phyloP scores from a whole-genome alignment of 164 flowering plant species.

The Pachysandra terminalis region DNA sequence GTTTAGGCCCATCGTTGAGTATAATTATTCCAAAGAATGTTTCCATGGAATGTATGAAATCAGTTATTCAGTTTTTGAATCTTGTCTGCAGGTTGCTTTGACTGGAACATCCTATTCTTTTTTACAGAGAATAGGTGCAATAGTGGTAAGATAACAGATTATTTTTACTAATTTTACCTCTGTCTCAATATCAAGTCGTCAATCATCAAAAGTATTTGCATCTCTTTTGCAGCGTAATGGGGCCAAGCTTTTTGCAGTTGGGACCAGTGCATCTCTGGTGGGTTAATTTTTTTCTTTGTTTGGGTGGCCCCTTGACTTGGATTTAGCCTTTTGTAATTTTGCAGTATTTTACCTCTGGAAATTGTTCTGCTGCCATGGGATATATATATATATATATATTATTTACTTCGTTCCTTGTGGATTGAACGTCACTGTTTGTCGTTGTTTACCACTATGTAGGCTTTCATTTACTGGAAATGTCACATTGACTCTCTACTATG shows the following conservation, averaged over 20 bases:
- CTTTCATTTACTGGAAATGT: too few relatives aligned
- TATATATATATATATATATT: not conserved
- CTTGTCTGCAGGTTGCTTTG: conserved; percentile 67
- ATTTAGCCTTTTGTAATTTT: not conserved
- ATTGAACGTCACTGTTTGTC: too few relatives aligned
- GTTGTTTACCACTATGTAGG: too few relatives aligned
- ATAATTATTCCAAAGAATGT: not conserved
- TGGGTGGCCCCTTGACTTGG: not conserved
- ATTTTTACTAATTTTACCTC: not conserved
- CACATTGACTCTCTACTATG: too few relatives aligned
- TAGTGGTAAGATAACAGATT: conserved; percentile 48
- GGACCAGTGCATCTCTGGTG: conserved; percentile 91
- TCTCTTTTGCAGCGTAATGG: conserved; percentile 77
- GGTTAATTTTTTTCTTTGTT: conserved; percentile 7
- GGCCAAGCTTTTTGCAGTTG: conserved; percentile 91
- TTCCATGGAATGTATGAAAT: not conserved
- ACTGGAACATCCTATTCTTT: conserved; percentile 79
- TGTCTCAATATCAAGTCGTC: too few relatives aligned
- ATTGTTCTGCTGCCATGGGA: not conserved
- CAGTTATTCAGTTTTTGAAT: conserved; percentile 10
- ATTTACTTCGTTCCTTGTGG: not conserved
- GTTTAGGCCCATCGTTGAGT: not conserved
- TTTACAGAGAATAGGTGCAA: conserved; percentile 80
- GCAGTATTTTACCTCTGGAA: not conserved
- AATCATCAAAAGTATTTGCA: not conserved